Evolutionary conservation across 768 basidiomycete species (phyloP), one percentile per base, ranked within the genome.

Genomic region (Phlebiopsis gigantea): DNA sequence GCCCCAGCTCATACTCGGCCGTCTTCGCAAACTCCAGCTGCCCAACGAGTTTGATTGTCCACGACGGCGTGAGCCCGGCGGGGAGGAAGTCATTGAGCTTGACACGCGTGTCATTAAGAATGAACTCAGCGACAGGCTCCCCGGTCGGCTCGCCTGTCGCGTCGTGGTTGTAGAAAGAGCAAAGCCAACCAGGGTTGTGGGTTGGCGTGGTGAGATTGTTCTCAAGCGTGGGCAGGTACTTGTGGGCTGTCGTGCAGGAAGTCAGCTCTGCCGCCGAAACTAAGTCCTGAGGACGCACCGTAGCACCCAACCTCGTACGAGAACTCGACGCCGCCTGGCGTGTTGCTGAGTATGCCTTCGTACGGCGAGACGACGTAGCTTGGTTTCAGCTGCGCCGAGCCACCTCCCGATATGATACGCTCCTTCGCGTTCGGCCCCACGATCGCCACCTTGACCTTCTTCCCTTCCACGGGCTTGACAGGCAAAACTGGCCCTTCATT

Each of bases 361-460:
- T 75, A 85, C 1, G 88, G 87, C 4, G 80, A 81, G 17, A 84
- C 73, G 26, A 81, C 74, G 72, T 88, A 89, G 15, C 77, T 80
- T 1, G 86, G 73, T 57, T 83, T 87, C 53, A 93, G 75, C 30
- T 73, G 67, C 9, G 87, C 86, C 30, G 89, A 89, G 31, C 90
- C 89, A 24, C 90, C 90, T 12, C 86, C 86, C 19, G 87, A 90
- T 45, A 88, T 81, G 5, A 87, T 75, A 39, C 79, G 69, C 49
- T 79, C 81, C 66, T 81, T 80, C 43, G 81, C 82, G 67, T 88
- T 88, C 2, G 87, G 84, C 0, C 87, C 87, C 55, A 88, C 83
- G 46, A 88, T 72, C 4, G 82, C 84, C 41, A 90, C 71, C 56
- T 73, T 80, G 62, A 75, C 77, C 34, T 75, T 68, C 41, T 63